Evolutionary conservation across 805 yeast species (phyloP).

Genomic region (Ogataea pilisensis): DNA sequence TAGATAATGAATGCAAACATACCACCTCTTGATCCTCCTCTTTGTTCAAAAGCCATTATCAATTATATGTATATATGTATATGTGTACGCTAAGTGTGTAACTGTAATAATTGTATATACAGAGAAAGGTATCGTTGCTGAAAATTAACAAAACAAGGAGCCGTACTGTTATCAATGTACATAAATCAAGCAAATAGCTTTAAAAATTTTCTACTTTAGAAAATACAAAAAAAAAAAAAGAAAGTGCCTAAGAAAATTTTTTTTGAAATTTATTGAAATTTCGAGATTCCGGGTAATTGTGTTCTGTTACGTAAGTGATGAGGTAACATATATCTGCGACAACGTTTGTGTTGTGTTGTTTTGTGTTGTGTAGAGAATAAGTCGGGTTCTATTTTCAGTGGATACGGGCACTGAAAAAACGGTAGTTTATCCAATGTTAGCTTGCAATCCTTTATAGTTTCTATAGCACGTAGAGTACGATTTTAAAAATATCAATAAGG

Average conservation of each 20-base stretch:
- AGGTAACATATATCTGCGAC: not conserved
- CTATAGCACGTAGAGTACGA: no score
- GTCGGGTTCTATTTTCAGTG: no score
- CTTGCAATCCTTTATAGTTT: no score
- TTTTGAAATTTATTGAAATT: not conserved
- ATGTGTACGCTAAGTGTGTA: not conserved
- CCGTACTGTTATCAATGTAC: no score
- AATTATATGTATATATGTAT: conserved; percentile 5
- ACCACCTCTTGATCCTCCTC: conserved; percentile 50
- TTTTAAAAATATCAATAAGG: no score
- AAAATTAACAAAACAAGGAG: not conserved
- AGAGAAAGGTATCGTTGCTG: not conserved
- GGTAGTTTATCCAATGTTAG: no score
- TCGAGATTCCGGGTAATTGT: not conserved
- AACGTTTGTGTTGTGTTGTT: not conserved
- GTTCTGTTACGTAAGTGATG: not conserved
- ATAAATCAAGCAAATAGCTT: not conserved
- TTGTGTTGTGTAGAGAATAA: no score
- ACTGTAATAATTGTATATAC: not conserved
- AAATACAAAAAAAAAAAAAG: not conserved
- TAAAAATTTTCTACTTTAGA: not conserved
- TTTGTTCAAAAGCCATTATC: conserved; percentile 54
- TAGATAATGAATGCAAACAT: conserved; percentile 2
- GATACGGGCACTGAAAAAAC: no score
- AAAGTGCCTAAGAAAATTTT: not conserved